These are phyloP conservation scores for Termitomyces sp. DNA, from an alignment of 768 basidiomycete species.

Conservation along the genomic window DNA sequence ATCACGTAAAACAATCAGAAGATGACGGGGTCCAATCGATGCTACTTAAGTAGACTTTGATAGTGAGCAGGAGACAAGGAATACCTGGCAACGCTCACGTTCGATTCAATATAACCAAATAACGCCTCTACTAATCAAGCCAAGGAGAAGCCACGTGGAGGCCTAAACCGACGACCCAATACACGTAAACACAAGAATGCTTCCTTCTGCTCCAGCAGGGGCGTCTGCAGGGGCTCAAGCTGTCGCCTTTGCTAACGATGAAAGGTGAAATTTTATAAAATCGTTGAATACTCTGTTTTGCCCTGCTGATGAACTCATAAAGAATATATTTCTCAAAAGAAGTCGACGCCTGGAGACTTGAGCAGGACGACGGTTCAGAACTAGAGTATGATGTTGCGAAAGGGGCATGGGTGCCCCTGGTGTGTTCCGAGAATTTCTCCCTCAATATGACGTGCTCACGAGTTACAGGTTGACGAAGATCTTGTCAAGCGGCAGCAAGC, in stretches of 20 bases:
- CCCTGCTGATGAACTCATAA: slow-evolving; percentile 16
- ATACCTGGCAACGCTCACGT: background rate
- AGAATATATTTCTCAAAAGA: slow-evolving; percentile 76
- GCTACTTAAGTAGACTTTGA: background rate
- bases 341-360: slow-evolving; percentile 79
- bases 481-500: slow-evolving; percentile 87
- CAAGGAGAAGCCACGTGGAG: background rate
- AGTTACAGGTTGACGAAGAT: slow-evolving; percentile 76
- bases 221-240: slow-evolving; percentile 34
- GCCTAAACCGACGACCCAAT: slow-evolving; percentile 26
- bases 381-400: slow-evolving; percentile 81
- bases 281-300: background rate
- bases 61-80: background rate
- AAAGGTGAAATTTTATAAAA: slow-evolving; percentile 35
- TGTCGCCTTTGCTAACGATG: slow-evolving; percentile 69
- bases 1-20: background rate
- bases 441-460: slow-evolving; percentile 5
- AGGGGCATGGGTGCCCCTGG: slow-evolving; percentile 79
- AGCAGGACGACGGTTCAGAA: slow-evolving; percentile 87
- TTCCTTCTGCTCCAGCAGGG: slow-evolving; percentile 44
- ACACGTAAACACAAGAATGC: slow-evolving; percentile 40
- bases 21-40: background rate
- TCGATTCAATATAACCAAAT: background rate
- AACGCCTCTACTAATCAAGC: background rate
- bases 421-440: slow-evolving; percentile 33